Evolutionary conservation across 1,284 basidiomycete genomes (phyloP), one percentile per base, ranked within the genome.

Genomic region (Ganoderma lingzhi): DNA sequence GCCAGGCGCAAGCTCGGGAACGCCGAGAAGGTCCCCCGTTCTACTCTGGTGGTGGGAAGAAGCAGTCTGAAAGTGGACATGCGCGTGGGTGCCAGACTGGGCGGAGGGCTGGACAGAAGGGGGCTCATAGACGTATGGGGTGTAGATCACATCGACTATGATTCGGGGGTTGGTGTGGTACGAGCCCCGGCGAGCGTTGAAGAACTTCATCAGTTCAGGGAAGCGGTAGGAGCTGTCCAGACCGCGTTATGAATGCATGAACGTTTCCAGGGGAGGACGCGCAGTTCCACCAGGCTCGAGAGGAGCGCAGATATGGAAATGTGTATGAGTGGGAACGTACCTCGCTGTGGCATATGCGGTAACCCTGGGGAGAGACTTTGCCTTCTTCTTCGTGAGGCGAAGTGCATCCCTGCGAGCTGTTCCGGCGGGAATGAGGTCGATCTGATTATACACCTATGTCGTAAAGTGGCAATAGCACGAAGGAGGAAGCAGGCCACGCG

Each of bases 321-420:
- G 23, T 39, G 39, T 61, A 10, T 39, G 59, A 61, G 39, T 37
- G 19, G 56, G 81, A 41, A 53, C 88, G 75, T 80, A 96, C 94
- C 90, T 92, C 48, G 96, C 95, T 17, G 96, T 98, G 66, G 96
- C 95, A 82, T 98, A 98, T 2, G 96, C 96, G 4, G 96, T 98
- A 23, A 97, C 96, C 74, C 97, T 85, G n/a, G 97, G 96, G 41
- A 98, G 81, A 55, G 93, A 95, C 75, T 96, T 96, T 44, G 96
- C 96, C 77, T 97, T 97, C 80, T 94, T 95, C 82, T 97, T 97
- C 0, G 96, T 98, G 71, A 98, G 82, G 69, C 88, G 90, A 70
- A 96, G 82, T 0, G 97, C 97, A 85, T 98, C 96, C 70, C 96
- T 87, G 61, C 96, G 88, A 42, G 97, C 97, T 48, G 95, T 96